Base-by-base conservation (phyloP, 352 stramenopile genomes). In the Nothophytophthora sp. region DNA sequence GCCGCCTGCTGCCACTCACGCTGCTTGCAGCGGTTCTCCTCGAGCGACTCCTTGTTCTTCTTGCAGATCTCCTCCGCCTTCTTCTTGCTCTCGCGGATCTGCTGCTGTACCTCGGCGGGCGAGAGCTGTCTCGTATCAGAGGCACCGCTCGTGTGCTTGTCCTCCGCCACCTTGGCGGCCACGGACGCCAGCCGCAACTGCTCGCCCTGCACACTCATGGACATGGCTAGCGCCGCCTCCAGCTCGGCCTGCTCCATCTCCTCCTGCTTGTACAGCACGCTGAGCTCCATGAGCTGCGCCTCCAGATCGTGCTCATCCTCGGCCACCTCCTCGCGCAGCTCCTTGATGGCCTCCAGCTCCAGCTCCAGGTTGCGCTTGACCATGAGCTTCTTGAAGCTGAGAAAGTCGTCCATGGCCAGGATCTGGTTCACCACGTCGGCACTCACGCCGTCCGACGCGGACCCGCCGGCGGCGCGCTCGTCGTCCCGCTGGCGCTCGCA, bases 371-470 rank as follows among this genome's bases (percentile, higher is more conserved):
- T 96, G 48, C 84, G 81, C 67, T 96, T 97, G 33, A 94, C 66
- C 89, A 96, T 97, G 58, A 97, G 79, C 57, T 95, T 96, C 66
- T 96, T 97, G 66, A 96, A 97, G 25, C 82, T 93, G 38, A 95
- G 38, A 52, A 96, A 97, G 66, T 97, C 87, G 59, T 96, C 84
- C 63, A 96, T 91, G 12, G 89, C 87, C 19, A 96, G 57, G 29
- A 97, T 86, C 53, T 95, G 78, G 47, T 92, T 88, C 51, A 96
- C 73, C n/a, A 96, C 86, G 15, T 83, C 70, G 40, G 74, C 73
- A 46, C 75, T 88, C 24, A 92, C 74, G 19, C 58, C 63, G 39
- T 60, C 45, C 34, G 44, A 46, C 32, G 62, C 50, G 29, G 50
- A 66, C 3, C 28, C 40, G 1, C 52, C 58, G 1, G 58, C 51